Percentiles rank a stretch among this genome's conserved stretches.
phyloP scores from a whole-genome alignment of 257 asterid genomes.

The Craterostigma plantagineum region DNA sequence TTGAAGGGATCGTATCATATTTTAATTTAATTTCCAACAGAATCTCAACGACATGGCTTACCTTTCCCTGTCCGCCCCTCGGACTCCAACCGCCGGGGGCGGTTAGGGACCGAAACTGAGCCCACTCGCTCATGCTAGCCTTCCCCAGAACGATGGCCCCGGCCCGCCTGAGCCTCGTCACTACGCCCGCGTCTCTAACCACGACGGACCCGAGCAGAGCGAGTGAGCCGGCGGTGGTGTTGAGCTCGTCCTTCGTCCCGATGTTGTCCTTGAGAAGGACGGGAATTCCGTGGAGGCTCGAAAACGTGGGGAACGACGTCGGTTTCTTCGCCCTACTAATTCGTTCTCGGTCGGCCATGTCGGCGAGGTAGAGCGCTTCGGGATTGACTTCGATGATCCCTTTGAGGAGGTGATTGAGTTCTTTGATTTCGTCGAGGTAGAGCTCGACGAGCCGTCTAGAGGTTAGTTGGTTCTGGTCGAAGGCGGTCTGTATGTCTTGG shows the following conservation, averaged over 20 bases:
- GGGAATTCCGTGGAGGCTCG: constrained; percentile 39
- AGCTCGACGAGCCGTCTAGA: constrained; percentile 26
- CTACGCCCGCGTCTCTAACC: constrained; percentile 42
- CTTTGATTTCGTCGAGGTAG: constrained; percentile 26
- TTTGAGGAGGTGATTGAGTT: constrained; percentile 37
- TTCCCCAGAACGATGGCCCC: constrained; percentile 63
- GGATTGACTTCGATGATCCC: constrained; percentile 50
- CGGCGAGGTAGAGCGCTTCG: constrained; percentile 31
- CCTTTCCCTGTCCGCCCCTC: constrained; percentile 44
- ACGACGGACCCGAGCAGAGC: constrained; percentile 50
- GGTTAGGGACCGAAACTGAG: constrained; percentile 21
- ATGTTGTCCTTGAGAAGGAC: constrained; percentile 58
- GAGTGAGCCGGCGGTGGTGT: constrained; percentile 53
- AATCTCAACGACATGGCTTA: too few species aligned
- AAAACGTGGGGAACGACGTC: too few species aligned
- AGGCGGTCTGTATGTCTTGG: constrained; percentile 18
- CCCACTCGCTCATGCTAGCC: constrained; percentile 55
- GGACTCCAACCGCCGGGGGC: constrained; percentile 66
- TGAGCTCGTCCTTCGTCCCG: constrained; percentile 35
- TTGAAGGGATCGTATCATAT: too few species aligned
- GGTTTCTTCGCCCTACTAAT: too few species aligned
- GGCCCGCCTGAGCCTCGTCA: constrained; percentile 33
- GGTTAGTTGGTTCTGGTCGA: constrained; percentile 16
- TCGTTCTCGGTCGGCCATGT: constrained; percentile 26
- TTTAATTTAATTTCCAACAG: too few species aligned